phyloP scores from a whole-genome alignment of 2,329 filamentous ascomycete genomes.

The Fragosphaeria purpurea region DNA sequence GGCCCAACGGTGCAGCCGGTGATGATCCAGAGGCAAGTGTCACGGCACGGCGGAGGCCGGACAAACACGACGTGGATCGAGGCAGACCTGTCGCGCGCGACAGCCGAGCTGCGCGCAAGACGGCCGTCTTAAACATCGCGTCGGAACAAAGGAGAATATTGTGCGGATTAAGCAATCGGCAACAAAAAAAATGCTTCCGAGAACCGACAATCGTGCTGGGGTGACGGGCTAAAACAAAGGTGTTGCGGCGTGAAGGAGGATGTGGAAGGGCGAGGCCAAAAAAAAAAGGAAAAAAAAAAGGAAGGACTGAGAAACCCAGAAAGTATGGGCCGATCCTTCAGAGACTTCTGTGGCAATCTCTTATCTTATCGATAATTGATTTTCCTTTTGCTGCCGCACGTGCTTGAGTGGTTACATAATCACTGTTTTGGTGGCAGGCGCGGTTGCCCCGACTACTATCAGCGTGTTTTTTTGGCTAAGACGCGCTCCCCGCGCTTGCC shows the following conservation, averaged over 20 bases:
- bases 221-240: too few species aligned
- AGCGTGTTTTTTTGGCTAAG: slow-evolving; percentile 12
- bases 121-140: slow-evolving; percentile 13
- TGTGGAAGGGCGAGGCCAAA: not conserved
- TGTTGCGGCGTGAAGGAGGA: too few species aligned
- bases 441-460: slow-evolving; percentile 15
- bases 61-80: not conserved
- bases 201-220: too few species aligned
- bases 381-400: not conserved
- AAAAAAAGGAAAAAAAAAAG: too few species aligned
- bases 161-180: not conserved
- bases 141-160: not conserved
- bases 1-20: not conserved
- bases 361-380: not conserved
- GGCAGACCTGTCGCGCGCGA: slow-evolving; percentile 6
- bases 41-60: not conserved
- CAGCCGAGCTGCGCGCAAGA: slow-evolving; percentile 12
- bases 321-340: too few species aligned
- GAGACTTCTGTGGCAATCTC: too few species aligned
- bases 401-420: not conserved
- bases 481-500: slow-evolving; percentile 12
- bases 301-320: too few species aligned
- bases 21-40: too few species aligned
- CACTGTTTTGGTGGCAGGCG: not conserved
- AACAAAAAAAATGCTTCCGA: too few species aligned